Evolutionary conservation across 441 rosid genomes (phyloP).

Genomic region (Populus hybrid): DNA sequence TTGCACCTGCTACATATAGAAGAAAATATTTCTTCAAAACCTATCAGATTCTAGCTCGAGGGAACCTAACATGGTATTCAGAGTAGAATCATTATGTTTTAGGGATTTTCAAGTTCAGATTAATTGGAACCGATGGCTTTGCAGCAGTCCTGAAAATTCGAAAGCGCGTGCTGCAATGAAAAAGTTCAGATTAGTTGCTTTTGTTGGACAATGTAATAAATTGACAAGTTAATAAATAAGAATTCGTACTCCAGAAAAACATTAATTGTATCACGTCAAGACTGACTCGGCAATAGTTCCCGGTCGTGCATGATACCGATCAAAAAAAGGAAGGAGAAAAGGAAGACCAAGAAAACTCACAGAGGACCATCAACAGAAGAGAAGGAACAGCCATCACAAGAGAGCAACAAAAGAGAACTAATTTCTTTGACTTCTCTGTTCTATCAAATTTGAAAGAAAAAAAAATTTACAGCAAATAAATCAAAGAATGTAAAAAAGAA

Average conservation of each 20-base stretch:
- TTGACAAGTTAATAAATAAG: background rate
- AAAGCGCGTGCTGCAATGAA: background rate
- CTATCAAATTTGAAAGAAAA: background rate
- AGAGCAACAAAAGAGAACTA: background rate
- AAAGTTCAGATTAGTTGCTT: too few relatives aligned
- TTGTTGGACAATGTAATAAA: too few relatives aligned
- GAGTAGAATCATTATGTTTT: background rate
- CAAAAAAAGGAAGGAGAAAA: background rate
- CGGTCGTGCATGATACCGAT: background rate
- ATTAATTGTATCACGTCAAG: too few relatives aligned
- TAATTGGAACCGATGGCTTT: background rate
- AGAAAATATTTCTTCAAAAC: background rate
- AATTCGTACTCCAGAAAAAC: background rate
- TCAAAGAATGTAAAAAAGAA: background rate
- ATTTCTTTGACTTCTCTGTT: background rate
- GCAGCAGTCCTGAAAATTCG: background rate
- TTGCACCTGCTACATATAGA: too few relatives aligned
- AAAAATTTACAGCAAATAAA: constrained; percentile 25
- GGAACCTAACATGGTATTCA: background rate
- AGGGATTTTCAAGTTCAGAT: background rate
- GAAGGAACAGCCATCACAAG: background rate
- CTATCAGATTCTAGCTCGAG: too few relatives aligned
- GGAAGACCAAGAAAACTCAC: too few relatives aligned
- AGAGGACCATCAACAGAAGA: background rate
- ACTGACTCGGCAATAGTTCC: background rate